Base-by-base conservation (phyloP, 2,329 filamentous ascomycete species). In the Phaeosphaeriaceae sp. region DNA sequence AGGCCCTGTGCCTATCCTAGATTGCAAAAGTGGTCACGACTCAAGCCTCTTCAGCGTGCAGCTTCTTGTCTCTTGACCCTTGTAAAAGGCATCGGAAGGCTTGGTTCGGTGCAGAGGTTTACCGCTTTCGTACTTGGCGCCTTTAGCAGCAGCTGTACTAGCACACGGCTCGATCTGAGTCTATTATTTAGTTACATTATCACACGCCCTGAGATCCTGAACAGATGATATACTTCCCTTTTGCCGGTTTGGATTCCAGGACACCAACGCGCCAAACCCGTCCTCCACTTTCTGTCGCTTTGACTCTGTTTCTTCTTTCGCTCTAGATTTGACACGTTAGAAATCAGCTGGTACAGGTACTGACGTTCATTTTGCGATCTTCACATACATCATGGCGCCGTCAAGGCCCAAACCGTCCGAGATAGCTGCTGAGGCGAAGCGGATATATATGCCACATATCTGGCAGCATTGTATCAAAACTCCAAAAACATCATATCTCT, bases 381-480 rank as follows among this genome's bases (percentile, higher is more conserved):
- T 47, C 21, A 59, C 46, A 48, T 31, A 56, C 36, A 54, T 53
- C 56, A 88, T 88, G 86, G 84, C 85, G 53, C 81, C 83, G 49
- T 81, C 84, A 54, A 88, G 84, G 76, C 84, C 84, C 47, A 89
- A 88, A 76, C 85, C 87, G 13, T 86, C 88, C 42, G 89, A 92
- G 63, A 86, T 92, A 53, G 90, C 90, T 54, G 85, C 87, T 24
- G 89, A 91, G 73, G 89, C 89, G n/a, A 91, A 91, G 76, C 85
- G 83, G 67, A 84, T 84, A 57, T 90, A 88, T 71, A 88, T 91
- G 63, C 89, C 89, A 17, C 80, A 85, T 61, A 86, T 91, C 67
- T 84, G 82, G 69, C 80, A 82, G 36, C 81, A 85, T 48, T 70
- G 87, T 84, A 76, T 81, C 78, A 57, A 79, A 81, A 56, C 76